Base-by-base conservation (phyloP, 2,329 filamentous ascomycete species). In the Cladosporium sp. region DNA sequence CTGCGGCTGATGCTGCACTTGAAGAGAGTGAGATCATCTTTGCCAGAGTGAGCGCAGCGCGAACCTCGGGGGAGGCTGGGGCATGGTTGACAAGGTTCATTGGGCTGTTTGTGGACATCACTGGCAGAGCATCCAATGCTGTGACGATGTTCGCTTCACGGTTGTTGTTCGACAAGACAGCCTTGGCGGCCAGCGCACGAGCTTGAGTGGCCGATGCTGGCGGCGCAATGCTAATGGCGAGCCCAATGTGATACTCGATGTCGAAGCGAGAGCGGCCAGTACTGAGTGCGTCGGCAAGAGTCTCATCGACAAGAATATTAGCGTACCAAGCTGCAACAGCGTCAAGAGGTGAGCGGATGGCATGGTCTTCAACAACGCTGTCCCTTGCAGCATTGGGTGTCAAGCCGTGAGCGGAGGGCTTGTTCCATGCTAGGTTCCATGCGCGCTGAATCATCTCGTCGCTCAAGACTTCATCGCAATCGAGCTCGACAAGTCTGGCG, bases 281-380 rank as follows among this genome's bases (percentile, higher is more conserved):
- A 52, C 79, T 78, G 27, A 75, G 68, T 12, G 72, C 70, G 37
- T 80, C 77, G 11, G 83, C 74, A 22, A 96, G 77, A 2, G 82
- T 83, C 51, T 80, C 78, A 60, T 90, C 87, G 32, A 96, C 72
- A 11, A 82, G 76, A 50, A 85, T 77, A 56, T 83, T 89, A 0
- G 91, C 95, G 74, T 85, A 93, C 91, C 91, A 96, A 2, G 91
- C 89, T 6, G 91, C 89, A 45, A 96, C 82, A 11, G 89, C 90
- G 68, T 96, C 92, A 57, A 96, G 80, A 0, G 91, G 89, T 15
- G 89, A 93, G 47, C 87, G 83, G 54, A 96, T 88, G 2, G 89
- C 85, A 47, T 83, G 82, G 62, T 96, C 92, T 53, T 93, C 87
- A 3, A 93, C 87, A 1, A 96, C 89, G 5, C 81, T 78, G 64